Evolutionary conservation across 2,329 filamentous ascomycete genomes (phyloP), one percentile per base, ranked within the genome.

Genomic region (Septoria linicola): DNA sequence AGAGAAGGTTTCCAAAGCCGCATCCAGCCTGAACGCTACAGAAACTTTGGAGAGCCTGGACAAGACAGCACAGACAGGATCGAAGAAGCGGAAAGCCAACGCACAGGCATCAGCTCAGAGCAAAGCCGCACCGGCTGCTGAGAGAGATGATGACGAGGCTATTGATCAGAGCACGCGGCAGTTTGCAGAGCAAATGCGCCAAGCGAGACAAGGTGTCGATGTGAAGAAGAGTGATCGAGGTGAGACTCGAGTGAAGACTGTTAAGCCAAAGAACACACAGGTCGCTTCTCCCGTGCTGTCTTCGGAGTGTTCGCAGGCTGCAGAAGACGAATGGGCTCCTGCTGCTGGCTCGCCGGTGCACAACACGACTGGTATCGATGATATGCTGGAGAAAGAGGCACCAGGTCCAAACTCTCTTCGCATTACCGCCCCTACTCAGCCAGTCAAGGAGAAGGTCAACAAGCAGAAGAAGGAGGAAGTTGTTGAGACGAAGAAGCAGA

Each of bases 401-500:
- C 68, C 82, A 32, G 86, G 82, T 47, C 87, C 89, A 19, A 84
- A 84, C 0, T 82, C 95, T 41, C 77, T 96, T 55, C 88, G 88
- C 55, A 77, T 97, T 58, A 93, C 87, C 48, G 83, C 84, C 68
- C 80, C 71, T 64, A 80, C 72, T 68, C 82, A 78, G 73, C 73
- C 74, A 16, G 69, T 71, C 58, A 71, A 73, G 49, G 55, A 70
- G 27, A 70, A 79, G 66, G 80, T 85, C 72, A 76, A 80, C 56
- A 84, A 84, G 71, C 74, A 78, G 34, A 77, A 72, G 50, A 67
- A 81, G 58, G 83, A 88, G 69, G 79, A 80, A 41, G 47, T 43
- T 10, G 80, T 80, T 14, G 88, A 96, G 77, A 87, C 86, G 16
- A 96, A 96, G 85, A 96, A 96, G 78, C 89, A 95, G 76, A 85